Conservation (phyloP, 1,284 basidiomycete species). For the Microbotryomycetes sp. region DNA sequence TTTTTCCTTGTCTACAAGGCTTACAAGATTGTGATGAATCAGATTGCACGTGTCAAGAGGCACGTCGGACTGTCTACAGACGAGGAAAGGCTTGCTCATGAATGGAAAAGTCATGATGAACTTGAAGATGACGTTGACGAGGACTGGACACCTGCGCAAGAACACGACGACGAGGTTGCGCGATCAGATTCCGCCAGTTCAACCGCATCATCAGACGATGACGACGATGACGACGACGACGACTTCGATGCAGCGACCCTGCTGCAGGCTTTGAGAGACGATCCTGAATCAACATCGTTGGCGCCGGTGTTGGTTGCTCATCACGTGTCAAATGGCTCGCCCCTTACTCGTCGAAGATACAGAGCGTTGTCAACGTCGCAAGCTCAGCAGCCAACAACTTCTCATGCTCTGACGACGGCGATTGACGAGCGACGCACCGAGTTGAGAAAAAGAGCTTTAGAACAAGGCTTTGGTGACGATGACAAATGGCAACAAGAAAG, state of each 20-base stretch:
- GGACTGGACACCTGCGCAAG: neutral
- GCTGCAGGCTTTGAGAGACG: constrained; percentile 5
- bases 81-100: neutral
- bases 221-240: neutral
- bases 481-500: constrained; percentile 3
- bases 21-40: neutral
- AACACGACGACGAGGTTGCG: neutral
- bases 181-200: no score
- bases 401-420: constrained; percentile 2
- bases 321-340: constrained; percentile 1
- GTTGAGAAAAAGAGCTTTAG: neutral
- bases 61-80: constrained; percentile 15
- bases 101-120: neutral
- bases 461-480: no score
- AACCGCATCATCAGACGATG: neutral
- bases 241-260: neutral
- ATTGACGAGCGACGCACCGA: neutral
- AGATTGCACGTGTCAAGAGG: neutral
- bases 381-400: neutral
- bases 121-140: constrained; percentile 8
- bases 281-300: neutral
- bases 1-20: neutral
- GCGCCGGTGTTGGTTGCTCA: constrained; percentile 30
- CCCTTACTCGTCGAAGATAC: constrained; percentile 24
- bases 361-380: neutral